Percentiles rank a stretch among this genome's conserved stretches.
Evolutionary conservation across 2,329 filamentous ascomycete species (phyloP).

Genomic region (Aphanoascus verrucosus): DNA sequence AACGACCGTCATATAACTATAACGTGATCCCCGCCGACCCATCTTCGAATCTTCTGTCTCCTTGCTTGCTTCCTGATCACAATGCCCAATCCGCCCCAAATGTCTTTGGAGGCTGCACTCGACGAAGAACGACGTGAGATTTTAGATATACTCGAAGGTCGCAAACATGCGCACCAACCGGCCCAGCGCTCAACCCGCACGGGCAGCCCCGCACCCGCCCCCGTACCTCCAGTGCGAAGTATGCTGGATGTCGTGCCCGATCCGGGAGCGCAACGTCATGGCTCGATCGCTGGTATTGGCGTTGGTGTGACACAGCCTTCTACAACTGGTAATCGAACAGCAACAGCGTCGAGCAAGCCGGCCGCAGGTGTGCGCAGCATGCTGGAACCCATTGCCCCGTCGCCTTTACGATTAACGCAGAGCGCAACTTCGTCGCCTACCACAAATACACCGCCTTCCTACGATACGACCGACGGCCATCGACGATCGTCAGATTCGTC

Average conservation of each 20-base stretch:
- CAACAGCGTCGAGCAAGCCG: conserved; percentile 7
- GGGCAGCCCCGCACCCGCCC: conserved; percentile 53
- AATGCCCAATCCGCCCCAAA: conserved; percentile 29
- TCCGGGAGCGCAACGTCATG: conserved; percentile 23
- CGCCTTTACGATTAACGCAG: conserved; percentile 27
- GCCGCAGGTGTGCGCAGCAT: conserved; percentile 24
- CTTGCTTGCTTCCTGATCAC: conserved; percentile 1
- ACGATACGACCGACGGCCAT: conserved; percentile 28
- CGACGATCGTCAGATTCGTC: conserved; percentile 28
- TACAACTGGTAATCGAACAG: conserved; percentile 18
- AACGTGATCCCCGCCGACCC: conserved; percentile 7
- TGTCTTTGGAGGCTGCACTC: conserved; percentile 66
- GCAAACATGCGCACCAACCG: conserved; percentile 18
- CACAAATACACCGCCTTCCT: conserved; percentile 21
- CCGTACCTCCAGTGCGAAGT: conserved; percentile 57
- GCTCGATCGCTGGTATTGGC: conserved; percentile 32
- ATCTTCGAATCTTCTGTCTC: not conserved
- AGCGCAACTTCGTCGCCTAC: conserved; percentile 27
- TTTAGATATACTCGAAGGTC: conserved; percentile 54
- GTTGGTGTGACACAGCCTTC: conserved; percentile 27
- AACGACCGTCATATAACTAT: conserved; percentile 3
- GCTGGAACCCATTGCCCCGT: conserved; percentile 28
- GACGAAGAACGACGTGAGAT: conserved; percentile 69
- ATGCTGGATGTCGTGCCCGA: conserved; percentile 52
- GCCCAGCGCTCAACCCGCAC: conserved; percentile 41